Evolutionary conservation across 2,329 filamentous ascomycete species (phyloP), one percentile per base, ranked within the genome.

Genomic region (Colletotrichum orchidophilum): DNA sequence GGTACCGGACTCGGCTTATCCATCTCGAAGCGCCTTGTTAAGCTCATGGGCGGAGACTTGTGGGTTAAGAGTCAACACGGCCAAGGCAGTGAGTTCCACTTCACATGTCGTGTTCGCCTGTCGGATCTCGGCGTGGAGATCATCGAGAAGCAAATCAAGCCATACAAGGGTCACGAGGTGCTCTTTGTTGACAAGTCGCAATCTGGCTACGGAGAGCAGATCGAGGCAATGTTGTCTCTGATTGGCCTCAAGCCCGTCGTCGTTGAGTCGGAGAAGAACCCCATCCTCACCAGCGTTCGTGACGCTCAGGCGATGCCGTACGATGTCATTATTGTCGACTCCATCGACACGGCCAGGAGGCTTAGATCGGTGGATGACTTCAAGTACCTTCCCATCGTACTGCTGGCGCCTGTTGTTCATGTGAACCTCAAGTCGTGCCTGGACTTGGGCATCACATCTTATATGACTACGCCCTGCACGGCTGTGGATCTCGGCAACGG

Each of bases 381-480:
- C 87, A 98, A 98, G 84, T 98, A 98, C 79, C 94, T 98, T 55
- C 96, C 96, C 2, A 95, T 99, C 74, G 96, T 99, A 53, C 89
- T 98, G 72, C 84, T 98, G 55, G 96, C 95, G 54, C 95, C 96
- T 0, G 87, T 94, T 42, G 95, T 98, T 13, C 94, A 95, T 72
- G 94, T 98, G 75, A 97, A 92, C 80, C 87, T 99, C 76, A 97
- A 97, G 84, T 96, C 94, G 3, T 96, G 96, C 70, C 85, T 98
- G 71, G 96, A 98, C 80, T 88, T 98, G 74, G 96, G 96, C 73
- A 97, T 99, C 75, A 97, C 95, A n/a, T 98, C 95, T 61, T 98
- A 98, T 82, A 98, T 98, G 95, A 98, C 96, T 2, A 97, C 95
- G 18, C 96, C 96, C 9, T 98, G 96, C 83, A 89, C 96, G 77